Conservation (phyloP, 2,329 filamentous ascomycete species). For the Endothia cerciana region DNA sequence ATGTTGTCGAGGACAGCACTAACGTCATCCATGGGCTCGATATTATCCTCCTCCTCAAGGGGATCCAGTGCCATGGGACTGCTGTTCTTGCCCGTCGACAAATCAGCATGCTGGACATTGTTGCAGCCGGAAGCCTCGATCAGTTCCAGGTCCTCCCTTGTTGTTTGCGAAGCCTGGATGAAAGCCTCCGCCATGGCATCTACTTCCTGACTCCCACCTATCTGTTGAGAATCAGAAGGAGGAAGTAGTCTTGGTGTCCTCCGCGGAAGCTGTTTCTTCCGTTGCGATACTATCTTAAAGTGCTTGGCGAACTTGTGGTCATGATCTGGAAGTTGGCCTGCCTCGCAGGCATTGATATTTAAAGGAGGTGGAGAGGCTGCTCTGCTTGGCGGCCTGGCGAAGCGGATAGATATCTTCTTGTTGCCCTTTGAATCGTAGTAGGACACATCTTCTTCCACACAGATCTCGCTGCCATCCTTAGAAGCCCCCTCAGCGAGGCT, state of each 20-base stretch:
- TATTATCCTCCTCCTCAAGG: slow-evolving; percentile 19
- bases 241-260: slow-evolving; percentile 40
- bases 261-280: slow-evolving; percentile 37
- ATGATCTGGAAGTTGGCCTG: slow-evolving; percentile 39
- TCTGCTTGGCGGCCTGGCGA: slow-evolving; percentile 12
- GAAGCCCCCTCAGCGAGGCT: not conserved
- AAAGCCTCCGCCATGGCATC: slow-evolving; percentile 56
- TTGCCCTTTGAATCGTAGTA: slow-evolving; percentile 20
- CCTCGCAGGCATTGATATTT: slow-evolving; percentile 21
- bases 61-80: not conserved
- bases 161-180: slow-evolving; percentile 45
- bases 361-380: slow-evolving; percentile 25
- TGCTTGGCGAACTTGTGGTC: slow-evolving; percentile 50
- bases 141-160: slow-evolving; percentile 21
- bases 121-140: slow-evolving; percentile 1
- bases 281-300: slow-evolving; percentile 48
- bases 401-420: slow-evolving; percentile 20
- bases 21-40: slow-evolving; percentile 45
- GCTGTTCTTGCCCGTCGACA: not conserved
- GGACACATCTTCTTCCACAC: slow-evolving; percentile 21
- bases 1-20: slow-evolving; percentile 51
- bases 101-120: not conserved
- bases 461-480: slow-evolving; percentile 10
- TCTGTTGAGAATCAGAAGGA: slow-evolving; percentile 48
- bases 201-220: slow-evolving; percentile 43